These are phyloP conservation scores for Hericium coralloides DNA, from an alignment of 768 basidiomycete genomes.

Conservation along the genomic window DNA sequence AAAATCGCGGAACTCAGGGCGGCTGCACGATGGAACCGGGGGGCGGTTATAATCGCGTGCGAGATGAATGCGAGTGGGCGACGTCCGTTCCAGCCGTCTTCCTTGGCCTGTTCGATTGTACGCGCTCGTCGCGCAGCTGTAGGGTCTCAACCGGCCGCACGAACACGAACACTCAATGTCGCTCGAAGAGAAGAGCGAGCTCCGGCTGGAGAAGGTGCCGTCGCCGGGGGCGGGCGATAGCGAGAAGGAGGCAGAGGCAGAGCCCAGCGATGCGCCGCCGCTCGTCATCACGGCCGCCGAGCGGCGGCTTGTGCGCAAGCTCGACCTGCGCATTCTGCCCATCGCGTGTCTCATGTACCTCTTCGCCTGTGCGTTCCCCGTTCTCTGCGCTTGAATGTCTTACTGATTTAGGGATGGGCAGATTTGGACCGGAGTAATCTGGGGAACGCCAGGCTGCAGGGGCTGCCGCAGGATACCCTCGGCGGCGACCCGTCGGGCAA, in stretches of 20 bases:
- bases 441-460: constrained; percentile 73
- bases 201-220: too few relatives aligned
- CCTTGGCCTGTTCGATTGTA: too few relatives aligned
- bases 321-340: constrained; percentile 61
- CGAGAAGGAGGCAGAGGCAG: background rate
- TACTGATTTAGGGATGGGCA: background rate
- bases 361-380: constrained; percentile 53
- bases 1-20: too few relatives aligned
- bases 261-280: background rate
- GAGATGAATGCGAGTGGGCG: too few relatives aligned
- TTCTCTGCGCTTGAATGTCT: background rate
- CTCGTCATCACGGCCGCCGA: constrained; percentile 29
- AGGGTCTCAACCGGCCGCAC: too few relatives aligned
- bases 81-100: too few relatives aligned
- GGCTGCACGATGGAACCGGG: too few relatives aligned
- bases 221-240: background rate
- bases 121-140: too few relatives aligned
- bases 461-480: constrained; percentile 53
- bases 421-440: constrained; percentile 71
- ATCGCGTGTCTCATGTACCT: constrained; percentile 67
- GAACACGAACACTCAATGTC: too few relatives aligned
- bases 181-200: too few relatives aligned
- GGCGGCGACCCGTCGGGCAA: constrained; percentile 59
- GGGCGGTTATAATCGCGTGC: too few relatives aligned
- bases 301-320: constrained; percentile 46